Evolutionary conservation across 2,329 filamentous ascomycete genomes (phyloP).

Genomic region (Xylaria sp.): DNA sequence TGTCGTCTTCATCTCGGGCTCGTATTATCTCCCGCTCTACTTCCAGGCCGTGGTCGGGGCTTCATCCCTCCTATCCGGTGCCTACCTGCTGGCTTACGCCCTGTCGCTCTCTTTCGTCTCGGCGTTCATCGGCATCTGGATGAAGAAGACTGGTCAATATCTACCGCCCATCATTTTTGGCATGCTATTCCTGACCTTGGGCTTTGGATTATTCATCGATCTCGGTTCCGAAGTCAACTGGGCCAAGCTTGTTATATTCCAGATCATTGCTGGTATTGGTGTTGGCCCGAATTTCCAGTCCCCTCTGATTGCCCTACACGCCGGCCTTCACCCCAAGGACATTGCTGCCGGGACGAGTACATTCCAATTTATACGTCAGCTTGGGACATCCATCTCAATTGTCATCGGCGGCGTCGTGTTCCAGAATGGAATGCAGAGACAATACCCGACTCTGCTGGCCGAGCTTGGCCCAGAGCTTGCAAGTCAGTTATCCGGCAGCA

Average conservation of each 20-base stretch:
- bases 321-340: conserved; percentile 68
- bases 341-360: conserved; percentile 76
- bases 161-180: conserved; percentile 69
- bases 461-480: conserved; percentile 62
- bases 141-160: conserved; percentile 74
- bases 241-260: conserved; percentile 68
- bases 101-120: conserved; percentile 74
- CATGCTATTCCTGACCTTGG: conserved; percentile 69
- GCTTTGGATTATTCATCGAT: conserved; percentile 72
- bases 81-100: conserved; percentile 78
- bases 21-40: conserved; percentile 86
- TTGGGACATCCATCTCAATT: conserved; percentile 74
- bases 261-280: conserved; percentile 72
- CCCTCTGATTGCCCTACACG: conserved; percentile 75
- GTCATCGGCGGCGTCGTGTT: conserved; percentile 83
- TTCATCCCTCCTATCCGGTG: conserved; percentile 72
- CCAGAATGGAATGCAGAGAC: conserved; percentile 76
- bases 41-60: conserved; percentile 75
- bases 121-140: conserved; percentile 65
- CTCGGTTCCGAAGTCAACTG: conserved; percentile 67
- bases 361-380: conserved; percentile 74
- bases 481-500: conserved; percentile 59
- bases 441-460: conserved; percentile 59
- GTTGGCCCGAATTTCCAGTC: conserved; percentile 76
- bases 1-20: conserved; percentile 79